Base-by-base conservation (phyloP, 169 alveolate genomes). In the Eimeria tenella region DNA sequence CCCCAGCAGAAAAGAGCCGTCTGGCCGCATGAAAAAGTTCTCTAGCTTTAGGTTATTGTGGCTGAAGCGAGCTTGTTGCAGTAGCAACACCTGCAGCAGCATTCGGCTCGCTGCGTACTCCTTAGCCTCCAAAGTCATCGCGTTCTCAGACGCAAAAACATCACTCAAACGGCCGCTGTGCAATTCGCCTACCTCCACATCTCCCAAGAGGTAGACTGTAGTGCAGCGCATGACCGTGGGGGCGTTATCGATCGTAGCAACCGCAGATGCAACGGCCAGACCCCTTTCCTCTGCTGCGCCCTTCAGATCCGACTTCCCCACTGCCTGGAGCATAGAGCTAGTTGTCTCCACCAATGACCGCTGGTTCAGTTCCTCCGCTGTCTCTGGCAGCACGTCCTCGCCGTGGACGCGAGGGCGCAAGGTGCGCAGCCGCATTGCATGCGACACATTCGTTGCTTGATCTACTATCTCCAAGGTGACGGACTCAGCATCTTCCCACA, bases 1-100 rank as follows among this genome's bases (percentile, higher is more conserved):
- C 1, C 55, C 52, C n/a, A 81, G 9, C 53, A 23, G 42, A 42
- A 81, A 55, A 13, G 89, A 81, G 8, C 89, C 89, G 9, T 81
- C 89, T 5, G 6, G 11, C 8, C 71, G 73, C 42, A 55, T 81
- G 73, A 21, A 81, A 19, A 42, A 21, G 73, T 81, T 81, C 49
- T 52, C 31, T n/a, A 19, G 23, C 25, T 56, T 52, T 25, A 81
- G 42, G 71, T 81, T 21, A 52, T 81, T 81, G 89, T 81, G 89
- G 70, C 89, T 81, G 23, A 81, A 49, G n/a, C 55, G n/a, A 3
- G 89, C 89, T 17, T 25, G 7, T 15, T 81, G 89, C 49, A 81
- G 71, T 21, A n/a, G 89, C 89, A 81, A 11, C 89, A 81, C 89
- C 71, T 81, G 56, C 17, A 60, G 9, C 53, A 81, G 71, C 53